Evolutionary conservation across 768 basidiomycete genomes (phyloP), one percentile per base, ranked within the genome.

Genomic region (Aureoboletus auriporus): DNA sequence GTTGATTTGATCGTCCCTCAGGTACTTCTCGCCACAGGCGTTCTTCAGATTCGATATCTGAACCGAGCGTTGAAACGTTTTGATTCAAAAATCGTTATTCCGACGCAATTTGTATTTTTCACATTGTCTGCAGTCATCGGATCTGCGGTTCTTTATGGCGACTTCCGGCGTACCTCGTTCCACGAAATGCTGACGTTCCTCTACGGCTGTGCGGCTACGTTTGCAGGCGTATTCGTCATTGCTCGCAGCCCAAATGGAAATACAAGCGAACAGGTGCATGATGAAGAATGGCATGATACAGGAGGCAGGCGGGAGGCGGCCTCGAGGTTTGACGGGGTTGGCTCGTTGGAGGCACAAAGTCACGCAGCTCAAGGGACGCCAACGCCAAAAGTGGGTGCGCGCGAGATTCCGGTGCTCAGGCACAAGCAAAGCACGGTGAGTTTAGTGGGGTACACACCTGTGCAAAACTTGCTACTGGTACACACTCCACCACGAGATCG

Each of bases 51-150:
- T 51, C 75, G 78, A 55, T 92, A 91, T 61, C 75, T 90, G 44
- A 91, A 91, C 58, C 75, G 90, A 49, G 93, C 94, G 7, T 66
- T 97, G 39, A 94, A 91, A 83, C 80, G 84, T 17, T 98, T 97
- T 65, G 92, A 96, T 62, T 84, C 89, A 67, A 95, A 96, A 71
- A 88, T 85, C 44, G 94, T 97, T 23, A 91, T 98, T 54, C 95
- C 94, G 5, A 85, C 84, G 12, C 94, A 97, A 73, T 98, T 96
- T 64, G 92, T 95, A 28, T 76, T 93, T 47, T 98, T 98, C 72
- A 94, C 90, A 23, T 74, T 98, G 31, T 92, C 90, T 5, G 92
- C 91, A 5, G 94, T 99, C 56, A 72, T 89, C 47, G 95, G 94
- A 26, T 94, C 92, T 5, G 92, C 90, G 2, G 84, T 99, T 13